These are phyloP conservation scores for Hylodesmum podocarpum DNA, from an alignment of 306 rosid species.

Conservation along the genomic window DNA sequence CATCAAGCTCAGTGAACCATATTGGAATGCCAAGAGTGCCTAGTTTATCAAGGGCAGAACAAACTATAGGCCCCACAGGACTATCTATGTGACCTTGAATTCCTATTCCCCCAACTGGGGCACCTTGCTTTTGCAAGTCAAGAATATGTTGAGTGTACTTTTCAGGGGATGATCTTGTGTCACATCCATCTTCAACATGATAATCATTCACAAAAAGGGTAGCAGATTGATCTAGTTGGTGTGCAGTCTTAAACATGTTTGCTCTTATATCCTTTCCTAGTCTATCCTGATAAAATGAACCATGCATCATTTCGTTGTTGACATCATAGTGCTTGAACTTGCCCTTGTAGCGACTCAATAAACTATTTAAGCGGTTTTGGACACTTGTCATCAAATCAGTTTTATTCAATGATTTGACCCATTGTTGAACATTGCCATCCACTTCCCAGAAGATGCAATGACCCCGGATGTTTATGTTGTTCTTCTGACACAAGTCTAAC, in stretches of 20 bases:
- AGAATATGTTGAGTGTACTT: slow-evolving; percentile 70
- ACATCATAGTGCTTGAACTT: slow-evolving; percentile 88
- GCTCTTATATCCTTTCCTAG: slow-evolving; percentile 75
- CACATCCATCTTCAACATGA: slow-evolving; percentile 81
- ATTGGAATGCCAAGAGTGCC: slow-evolving; percentile 78
- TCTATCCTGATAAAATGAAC: slow-evolving; percentile 73
- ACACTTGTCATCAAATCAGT: slow-evolving; percentile 67
- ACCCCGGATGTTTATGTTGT: slow-evolving; percentile 72
- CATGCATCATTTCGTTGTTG: slow-evolving; percentile 92
- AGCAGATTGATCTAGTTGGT: slow-evolving; percentile 64
- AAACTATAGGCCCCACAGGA: slow-evolving; percentile 84
- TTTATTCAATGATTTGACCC: slow-evolving; percentile 64
- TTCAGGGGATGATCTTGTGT: slow-evolving; percentile 70
- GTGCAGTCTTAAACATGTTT: slow-evolving; percentile 83
- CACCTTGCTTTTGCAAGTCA: slow-evolving; percentile 76
- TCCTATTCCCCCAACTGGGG: slow-evolving; percentile 85
- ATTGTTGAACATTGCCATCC: slow-evolving; percentile 62
- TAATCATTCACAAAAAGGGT: slow-evolving; percentile 79
- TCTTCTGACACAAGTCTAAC: slow-evolving; percentile 57
- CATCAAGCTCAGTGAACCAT: slow-evolving; percentile 94
- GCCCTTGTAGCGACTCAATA: slow-evolving; percentile 75
- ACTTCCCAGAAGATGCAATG: slow-evolving; percentile 98
- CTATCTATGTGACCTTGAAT: slow-evolving; percentile 87
- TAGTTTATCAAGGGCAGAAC: slow-evolving; percentile 68
- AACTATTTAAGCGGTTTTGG: slow-evolving; percentile 63